These are phyloP conservation scores for Fragaria iinumae DNA, from an alignment of 306 rosid genomes.

Conservation along the genomic window DNA sequence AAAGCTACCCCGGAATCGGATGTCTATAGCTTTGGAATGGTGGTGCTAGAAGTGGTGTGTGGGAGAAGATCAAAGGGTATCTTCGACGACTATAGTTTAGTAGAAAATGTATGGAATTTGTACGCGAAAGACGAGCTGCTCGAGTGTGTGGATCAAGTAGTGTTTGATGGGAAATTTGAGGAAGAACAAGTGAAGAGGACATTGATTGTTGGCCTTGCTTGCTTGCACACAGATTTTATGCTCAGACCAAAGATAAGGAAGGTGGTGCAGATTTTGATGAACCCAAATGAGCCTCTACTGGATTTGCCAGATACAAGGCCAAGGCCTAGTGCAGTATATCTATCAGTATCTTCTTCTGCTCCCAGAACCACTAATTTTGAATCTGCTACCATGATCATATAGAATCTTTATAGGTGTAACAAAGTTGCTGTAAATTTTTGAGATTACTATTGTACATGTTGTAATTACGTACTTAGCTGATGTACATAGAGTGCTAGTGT, in stretches of 20 bases:
- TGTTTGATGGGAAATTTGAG: slow-evolving; percentile 26
- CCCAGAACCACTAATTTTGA: slow-evolving; percentile 29
- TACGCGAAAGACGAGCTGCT: slow-evolving; percentile 32
- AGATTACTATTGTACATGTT: background rate
- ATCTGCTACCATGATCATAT: background rate
- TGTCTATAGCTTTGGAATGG: slow-evolving; percentile 58
- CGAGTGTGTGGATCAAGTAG: slow-evolving; percentile 43
- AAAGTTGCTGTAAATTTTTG: background rate
- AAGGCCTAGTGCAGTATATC: slow-evolving; percentile 37
- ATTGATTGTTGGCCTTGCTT: slow-evolving; percentile 54
- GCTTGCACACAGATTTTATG: slow-evolving; percentile 43
- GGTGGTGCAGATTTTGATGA: slow-evolving; percentile 45
- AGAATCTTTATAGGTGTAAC: no score
- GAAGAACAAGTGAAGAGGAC: slow-evolving; percentile 44
- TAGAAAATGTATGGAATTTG: slow-evolving; percentile 47
- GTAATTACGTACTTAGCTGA: background rate
- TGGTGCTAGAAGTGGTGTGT: slow-evolving; percentile 54
- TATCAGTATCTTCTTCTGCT: slow-evolving; percentile 33
- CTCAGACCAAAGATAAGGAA: slow-evolving; percentile 53
- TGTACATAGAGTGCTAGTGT: background rate
- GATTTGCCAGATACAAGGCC: slow-evolving; percentile 41
- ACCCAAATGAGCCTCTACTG: slow-evolving; percentile 43
- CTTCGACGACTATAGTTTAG: slow-evolving; percentile 41
- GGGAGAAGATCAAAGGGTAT: slow-evolving; percentile 49
- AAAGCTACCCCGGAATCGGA: slow-evolving; percentile 53